A percentile compares a stretch with the other conserved stretches of the same genome.
Conservation (phyloP, 371 early-diverging fungal species). For the Thermomucor indicae-seudaticae region DNA sequence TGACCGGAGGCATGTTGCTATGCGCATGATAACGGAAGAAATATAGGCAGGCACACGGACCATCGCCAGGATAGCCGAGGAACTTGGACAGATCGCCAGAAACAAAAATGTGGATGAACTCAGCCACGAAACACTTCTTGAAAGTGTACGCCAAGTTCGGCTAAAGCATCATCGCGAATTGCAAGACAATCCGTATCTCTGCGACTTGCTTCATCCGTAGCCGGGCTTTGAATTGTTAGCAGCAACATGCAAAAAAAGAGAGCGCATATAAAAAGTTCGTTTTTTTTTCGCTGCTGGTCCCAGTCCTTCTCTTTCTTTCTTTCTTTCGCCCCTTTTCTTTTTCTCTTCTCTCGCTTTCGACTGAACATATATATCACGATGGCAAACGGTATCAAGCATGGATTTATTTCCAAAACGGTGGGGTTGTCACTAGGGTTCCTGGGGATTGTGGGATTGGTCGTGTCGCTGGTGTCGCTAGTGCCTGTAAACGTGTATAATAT, state of each 20-base stretch:
- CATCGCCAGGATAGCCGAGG: too few species aligned
- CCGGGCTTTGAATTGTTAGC: too few species aligned
- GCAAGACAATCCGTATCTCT: conserved; percentile 45
- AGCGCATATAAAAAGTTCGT: too few species aligned
- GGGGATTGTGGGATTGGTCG: conserved; percentile 22
- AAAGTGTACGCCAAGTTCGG: conserved; percentile 26
- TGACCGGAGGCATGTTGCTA: background rate
- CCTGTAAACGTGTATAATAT: conserved; percentile 27
- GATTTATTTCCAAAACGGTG: conserved; percentile 19
- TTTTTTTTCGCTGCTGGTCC: too few species aligned
- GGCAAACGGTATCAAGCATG: conserved; percentile 16
- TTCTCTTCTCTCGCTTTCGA: background rate
- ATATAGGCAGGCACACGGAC: too few species aligned
- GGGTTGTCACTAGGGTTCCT: conserved; percentile 22
- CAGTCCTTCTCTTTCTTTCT: background rate
- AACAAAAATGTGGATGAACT: conserved; percentile 40
- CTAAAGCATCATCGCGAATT: conserved; percentile 38
- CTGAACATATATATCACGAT: too few species aligned
- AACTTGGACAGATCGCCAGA: too few species aligned
- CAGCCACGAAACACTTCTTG: conserved; percentile 18
- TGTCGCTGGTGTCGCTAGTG: conserved; percentile 21
- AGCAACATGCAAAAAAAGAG: too few species aligned
- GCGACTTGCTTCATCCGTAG: conserved; percentile 2
- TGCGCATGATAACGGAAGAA: background rate
- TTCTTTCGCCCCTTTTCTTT: background rate